phyloP scores from a whole-genome alignment of 192 early-diverging fungal genomes.

The Coemansia sp. region DNA sequence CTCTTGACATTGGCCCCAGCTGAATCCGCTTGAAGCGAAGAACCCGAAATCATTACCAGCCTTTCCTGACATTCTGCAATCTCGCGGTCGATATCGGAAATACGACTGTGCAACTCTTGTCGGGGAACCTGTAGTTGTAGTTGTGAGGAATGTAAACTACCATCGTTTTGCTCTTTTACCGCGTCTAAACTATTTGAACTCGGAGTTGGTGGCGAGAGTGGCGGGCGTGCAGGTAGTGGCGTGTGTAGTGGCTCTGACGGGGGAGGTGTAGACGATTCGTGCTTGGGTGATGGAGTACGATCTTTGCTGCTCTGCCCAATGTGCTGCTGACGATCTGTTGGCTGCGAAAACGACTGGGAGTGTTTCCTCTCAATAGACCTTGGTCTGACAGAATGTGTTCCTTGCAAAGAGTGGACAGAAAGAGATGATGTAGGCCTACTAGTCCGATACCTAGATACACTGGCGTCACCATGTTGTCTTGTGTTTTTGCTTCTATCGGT shows the following conservation, averaged over 20 bases:
- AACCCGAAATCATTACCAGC: constrained; percentile 25
- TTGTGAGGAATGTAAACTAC: not conserved
- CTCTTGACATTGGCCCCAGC: not conserved
- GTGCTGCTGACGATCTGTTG: not conserved
- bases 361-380: constrained; percentile 9
- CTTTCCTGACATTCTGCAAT: constrained; percentile 40
- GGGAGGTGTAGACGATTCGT: constrained; percentile 2
- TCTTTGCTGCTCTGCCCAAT: constrained; percentile 10
- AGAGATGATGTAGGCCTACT: constrained; percentile 15
- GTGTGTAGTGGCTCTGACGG: constrained; percentile 12
- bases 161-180: not conserved
- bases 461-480: not conserved
- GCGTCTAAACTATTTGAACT: not conserved
- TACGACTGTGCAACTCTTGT: constrained; percentile 28
- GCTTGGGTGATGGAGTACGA: constrained; percentile 24
- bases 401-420: not conserved
- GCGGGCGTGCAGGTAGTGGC: not conserved
- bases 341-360: constrained; percentile 16
- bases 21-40: not conserved
- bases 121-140: not conserved
- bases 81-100: constrained; percentile 44
- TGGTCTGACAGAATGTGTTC: not conserved
- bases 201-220: not conserved
- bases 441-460: constrained; percentile 3
- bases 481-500: not conserved